Evolutionary conservation across 176 grass and related monocot species (phyloP).

Genomic region (Dendrocalamus sinicus): DNA sequence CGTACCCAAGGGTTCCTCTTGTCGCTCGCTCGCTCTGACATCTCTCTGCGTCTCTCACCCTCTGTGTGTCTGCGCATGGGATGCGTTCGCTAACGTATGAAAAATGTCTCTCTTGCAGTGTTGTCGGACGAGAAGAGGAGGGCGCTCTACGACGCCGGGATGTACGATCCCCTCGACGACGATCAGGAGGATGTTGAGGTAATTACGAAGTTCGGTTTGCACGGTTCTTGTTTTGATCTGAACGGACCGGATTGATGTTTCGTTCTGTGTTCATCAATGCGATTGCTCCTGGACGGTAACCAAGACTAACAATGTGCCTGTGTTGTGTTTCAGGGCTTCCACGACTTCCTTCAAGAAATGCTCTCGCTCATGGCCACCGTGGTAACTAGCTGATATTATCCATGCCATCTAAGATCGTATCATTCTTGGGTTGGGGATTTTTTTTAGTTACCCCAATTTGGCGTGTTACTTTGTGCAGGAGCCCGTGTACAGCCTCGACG

Average conservation of each 20-base stretch:
- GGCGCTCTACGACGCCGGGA: conserved; percentile 65
- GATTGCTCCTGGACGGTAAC: not conserved
- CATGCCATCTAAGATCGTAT: not conserved
- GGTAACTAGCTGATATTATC: conserved; percentile 9
- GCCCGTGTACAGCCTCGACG: conserved; percentile 57
- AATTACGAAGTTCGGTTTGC: not conserved
- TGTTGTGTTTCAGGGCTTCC: conserved; percentile 59
- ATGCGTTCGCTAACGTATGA: not conserved
- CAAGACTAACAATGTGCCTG: not conserved
- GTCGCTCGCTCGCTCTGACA: not conserved
- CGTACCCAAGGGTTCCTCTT: not conserved
- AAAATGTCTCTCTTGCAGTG: conserved; percentile 44
- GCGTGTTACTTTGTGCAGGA: conserved; percentile 41
- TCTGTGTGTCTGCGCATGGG: not conserved
- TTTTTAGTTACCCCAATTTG: not conserved
- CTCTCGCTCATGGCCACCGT: conserved; percentile 80
- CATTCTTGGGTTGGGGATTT: not conserved
- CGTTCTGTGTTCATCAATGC: not conserved
- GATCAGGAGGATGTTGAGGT: conserved; percentile 72
- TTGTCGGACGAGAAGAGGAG: conserved; percentile 78
- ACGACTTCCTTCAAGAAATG: conserved; percentile 91
- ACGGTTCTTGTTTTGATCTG: not conserved
- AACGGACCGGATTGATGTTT: not conserved
- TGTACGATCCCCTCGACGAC: conserved; percentile 70
- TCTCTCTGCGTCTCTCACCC: no score